Evolutionary conservation across 1,139 yeast species (phyloP), one percentile per base, ranked within the genome.

Genomic region (Yamadazyma sp.): DNA sequence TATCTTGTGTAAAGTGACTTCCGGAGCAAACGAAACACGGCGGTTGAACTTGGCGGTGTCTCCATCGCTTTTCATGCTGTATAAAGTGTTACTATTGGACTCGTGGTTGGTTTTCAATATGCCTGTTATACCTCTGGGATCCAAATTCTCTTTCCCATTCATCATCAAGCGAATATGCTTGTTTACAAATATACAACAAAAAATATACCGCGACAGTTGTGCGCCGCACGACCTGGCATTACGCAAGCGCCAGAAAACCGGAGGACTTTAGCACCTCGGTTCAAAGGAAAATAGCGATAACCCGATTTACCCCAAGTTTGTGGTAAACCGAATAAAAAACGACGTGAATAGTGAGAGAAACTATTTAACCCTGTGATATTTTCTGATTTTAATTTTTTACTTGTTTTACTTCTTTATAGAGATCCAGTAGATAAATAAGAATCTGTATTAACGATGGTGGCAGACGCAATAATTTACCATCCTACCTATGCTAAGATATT

Each of bases 11-110:
- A 83, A 61, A 0, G 88, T 82, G 0, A 82, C 89, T 50, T 82
- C 89, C 1, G 87, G 87, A 2, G 88, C 87, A 64, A 83, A 83
- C 1, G 87, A 81, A 0, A 83, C 89, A 26, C 89, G 59, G 47
- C 89, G 62, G 47, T 53, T 54, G 54, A 36, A 24, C 34, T 40
- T 23, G 1, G 39, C 61, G 22, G 35, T 33, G 41, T 32, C 31
- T 6, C 23, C 42, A 3, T 31, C 41, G 3, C 22, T 13, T 13
- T 11, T 22, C 16, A 15, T 13, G 16, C 31, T 29, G 15, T 29
- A 29, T 3, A 29, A 7, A 10, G 31, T 29, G 14, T 16, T 28
- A n/a, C 9, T 15, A n/a, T 28, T 28, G 20, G 27, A 22, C n/a
- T 14, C 8, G 18, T 31, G 16, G n/a, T 17, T 9, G 13, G 23